A percentile compares a stretch with the other conserved stretches of the same genome.
These are phyloP conservation scores for Candida nemodendra DNA, from an alignment of 805 yeast species.

Conservation along the genomic window DNA sequence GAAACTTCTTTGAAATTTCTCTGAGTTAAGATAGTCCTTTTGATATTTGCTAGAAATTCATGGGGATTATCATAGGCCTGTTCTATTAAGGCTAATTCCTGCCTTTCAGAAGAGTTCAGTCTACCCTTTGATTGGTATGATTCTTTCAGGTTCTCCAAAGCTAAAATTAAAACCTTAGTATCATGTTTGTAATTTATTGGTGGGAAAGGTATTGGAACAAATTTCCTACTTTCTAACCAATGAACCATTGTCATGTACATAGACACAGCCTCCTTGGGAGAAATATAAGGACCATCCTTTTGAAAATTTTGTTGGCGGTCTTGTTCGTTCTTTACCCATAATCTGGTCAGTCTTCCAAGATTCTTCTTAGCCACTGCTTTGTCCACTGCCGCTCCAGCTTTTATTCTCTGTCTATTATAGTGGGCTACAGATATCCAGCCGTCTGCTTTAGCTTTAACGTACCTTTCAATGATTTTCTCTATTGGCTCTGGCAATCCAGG, in stretches of 20 bases:
- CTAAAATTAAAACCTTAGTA: slow-evolving; percentile 83
- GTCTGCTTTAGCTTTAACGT: slow-evolving; percentile 92
- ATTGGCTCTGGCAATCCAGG: slow-evolving; percentile 94
- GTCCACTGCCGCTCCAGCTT: slow-evolving; percentile 88
- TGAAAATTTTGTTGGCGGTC: slow-evolving; percentile 78
- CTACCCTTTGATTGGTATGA: slow-evolving; percentile 72
- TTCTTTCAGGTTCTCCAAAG: slow-evolving; percentile 85
- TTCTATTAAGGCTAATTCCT: slow-evolving; percentile 89
- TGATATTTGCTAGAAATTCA: slow-evolving; percentile 82
- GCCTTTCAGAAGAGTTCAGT: slow-evolving; percentile 82
- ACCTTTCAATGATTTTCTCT: slow-evolving; percentile 80
- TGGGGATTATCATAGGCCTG: slow-evolving; percentile 97
- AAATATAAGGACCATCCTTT: slow-evolving; percentile 81
- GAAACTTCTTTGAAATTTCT: slow-evolving; percentile 89
- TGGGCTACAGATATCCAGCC: slow-evolving; percentile 96
- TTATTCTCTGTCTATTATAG: slow-evolving; percentile 83
- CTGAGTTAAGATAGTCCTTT: slow-evolving; percentile 79
- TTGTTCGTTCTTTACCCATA: slow-evolving; percentile 93
- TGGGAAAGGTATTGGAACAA: slow-evolving; percentile 90
- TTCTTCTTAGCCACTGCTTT: slow-evolving; percentile 93
- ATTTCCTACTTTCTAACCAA: slow-evolving; percentile 84
- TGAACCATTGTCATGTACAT: slow-evolving; percentile 84
- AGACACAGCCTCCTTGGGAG: slow-evolving; percentile 85
- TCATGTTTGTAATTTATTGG: slow-evolving; percentile 91
- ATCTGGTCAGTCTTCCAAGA: slow-evolving; percentile 82